Base-by-base conservation (phyloP, 495 filamentous ascomycete species). In the Hypomontagnella submonticulosa region DNA sequence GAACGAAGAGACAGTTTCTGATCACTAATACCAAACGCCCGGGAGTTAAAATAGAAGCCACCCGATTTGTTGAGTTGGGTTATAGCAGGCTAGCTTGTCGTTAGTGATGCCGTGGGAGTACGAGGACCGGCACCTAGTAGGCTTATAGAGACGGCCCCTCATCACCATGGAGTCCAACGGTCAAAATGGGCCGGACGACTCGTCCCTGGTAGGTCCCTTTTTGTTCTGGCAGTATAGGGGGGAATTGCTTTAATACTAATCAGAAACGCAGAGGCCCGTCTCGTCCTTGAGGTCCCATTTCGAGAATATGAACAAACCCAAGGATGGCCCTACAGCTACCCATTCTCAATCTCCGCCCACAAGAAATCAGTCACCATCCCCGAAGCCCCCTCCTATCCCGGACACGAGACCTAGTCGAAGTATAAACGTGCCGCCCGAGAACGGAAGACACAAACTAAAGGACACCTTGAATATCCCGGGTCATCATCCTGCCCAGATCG, bases 211-310 rank as follows among this genome's bases (percentile, higher is more conserved):
- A 75, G 78, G 83, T 66, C 11, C 13, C 12, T 32, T 12, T 36
- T 16, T 13, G 9, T 3, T 15, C 23, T 18, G 47, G 16, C 18
- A 4, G n/a, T 36, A 40, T 44, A 37, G 19, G 43, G 12, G 12
- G 23, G 23, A 27, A 27, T 20, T n/a, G 3, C 33, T 41, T 19
- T 37, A 19, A 49, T 69, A 36, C 73, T 81, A 50, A 79, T 65
- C 33, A 27, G 30, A 70, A 18, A 34, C 18, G 33, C 58, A 86
- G 84, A 84, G 85, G 80, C 91, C 95, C 0, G 95, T 99, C 20
- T 99, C 95, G 40, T 96, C 94, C 43, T 81, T 98, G 32, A 85
- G 92, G 46, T 95, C 93, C 40, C 90, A 94, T 73, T 99, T 99
- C 71, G 95, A 99, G 81, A 90, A 90, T 57, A 88, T 97, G 74